phyloP scores from a whole-genome alignment of 805 yeast genomes.

The Barnettozyma siamensis region DNA sequence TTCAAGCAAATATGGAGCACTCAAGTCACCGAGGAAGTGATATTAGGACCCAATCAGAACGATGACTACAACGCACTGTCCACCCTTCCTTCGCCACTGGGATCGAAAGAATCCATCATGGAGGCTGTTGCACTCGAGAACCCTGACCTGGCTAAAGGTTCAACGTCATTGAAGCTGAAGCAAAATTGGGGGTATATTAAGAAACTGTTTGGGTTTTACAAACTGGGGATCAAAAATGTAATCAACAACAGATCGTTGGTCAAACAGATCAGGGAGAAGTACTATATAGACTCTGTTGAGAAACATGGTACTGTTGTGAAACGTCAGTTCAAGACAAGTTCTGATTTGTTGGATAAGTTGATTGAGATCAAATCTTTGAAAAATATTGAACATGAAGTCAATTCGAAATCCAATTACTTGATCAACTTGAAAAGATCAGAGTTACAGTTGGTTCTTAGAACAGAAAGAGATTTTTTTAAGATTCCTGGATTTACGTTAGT shows the following conservation, averaged over 20 bases:
- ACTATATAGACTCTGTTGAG: constrained; percentile 24
- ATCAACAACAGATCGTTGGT: constrained; percentile 39
- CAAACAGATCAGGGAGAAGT: constrained; percentile 23
- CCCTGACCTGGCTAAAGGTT: constrained; percentile 21
- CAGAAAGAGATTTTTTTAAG: constrained; percentile 40
- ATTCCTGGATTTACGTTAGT: constrained; percentile 48
- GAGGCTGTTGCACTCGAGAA: constrained; percentile 23
- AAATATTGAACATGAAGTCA: constrained; percentile 15
- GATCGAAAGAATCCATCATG: constrained; percentile 13
- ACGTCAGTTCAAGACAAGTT: constrained; percentile 30
- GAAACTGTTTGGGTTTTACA: constrained; percentile 45
- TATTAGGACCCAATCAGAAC: constrained; percentile 1
- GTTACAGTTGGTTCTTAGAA: constrained; percentile 39
- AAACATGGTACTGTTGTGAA: constrained; percentile 10
- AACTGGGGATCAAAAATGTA: constrained; percentile 49
- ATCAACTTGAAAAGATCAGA: constrained; percentile 41
- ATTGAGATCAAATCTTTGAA: constrained; percentile 32
- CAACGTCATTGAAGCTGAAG: constrained; percentile 22
- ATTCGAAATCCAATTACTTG: constrained; percentile 15
- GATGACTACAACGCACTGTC: constrained; percentile 8
- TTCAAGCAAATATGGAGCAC: constrained; percentile 4
- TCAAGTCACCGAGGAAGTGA: background rate
- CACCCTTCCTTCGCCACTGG: constrained; percentile 3
- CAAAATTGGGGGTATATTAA: constrained; percentile 42
- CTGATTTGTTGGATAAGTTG: constrained; percentile 30